Evolutionary conservation across 805 yeast species (phyloP).

Genomic region (Maudiozyma serrabonitensis): DNA sequence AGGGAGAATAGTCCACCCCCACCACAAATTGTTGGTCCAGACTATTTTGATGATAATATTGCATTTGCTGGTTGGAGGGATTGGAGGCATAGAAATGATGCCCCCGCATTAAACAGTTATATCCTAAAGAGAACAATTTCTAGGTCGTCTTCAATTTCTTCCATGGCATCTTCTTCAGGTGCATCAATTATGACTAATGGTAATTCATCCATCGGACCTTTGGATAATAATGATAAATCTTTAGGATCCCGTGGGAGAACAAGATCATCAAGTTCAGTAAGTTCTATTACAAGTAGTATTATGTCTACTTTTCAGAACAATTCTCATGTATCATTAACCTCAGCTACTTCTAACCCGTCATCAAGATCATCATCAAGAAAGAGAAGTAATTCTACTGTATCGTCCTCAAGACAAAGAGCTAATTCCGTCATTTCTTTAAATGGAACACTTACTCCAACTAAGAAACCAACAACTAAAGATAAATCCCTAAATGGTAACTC

Average conservation of each 20-base stretch:
- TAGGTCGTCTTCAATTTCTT: conserved; percentile 16
- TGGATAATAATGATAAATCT: not conserved
- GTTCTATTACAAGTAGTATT: conserved; percentile 24
- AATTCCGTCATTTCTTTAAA: not conserved
- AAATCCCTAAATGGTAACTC: not conserved
- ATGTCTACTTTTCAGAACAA: conserved; percentile 23
- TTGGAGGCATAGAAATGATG: conserved; percentile 70
- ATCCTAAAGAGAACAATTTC: conserved; percentile 16
- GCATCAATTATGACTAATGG: not conserved
- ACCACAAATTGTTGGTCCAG: conserved; percentile 1
- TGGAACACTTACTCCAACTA: not conserved
- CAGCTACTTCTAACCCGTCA: not conserved
- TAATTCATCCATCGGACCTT: not conserved
- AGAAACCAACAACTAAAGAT: not conserved
- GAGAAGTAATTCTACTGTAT: not conserved
- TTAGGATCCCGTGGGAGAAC: conserved; percentile 8
- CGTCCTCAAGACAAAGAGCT: not conserved
- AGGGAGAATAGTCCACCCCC: not conserved
- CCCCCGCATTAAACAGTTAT: conserved; percentile 29
- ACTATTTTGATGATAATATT: conserved; percentile 9
- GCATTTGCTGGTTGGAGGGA: conserved; percentile 84
- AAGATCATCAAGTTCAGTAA: conserved; percentile 23
- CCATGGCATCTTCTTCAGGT: conserved; percentile 6
- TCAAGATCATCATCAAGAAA: not conserved
- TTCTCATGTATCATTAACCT: conserved; percentile 12